These are phyloP conservation scores for Beauveria australis DNA, from an alignment of 2,329 filamentous ascomycete species.

Conservation along the genomic window DNA sequence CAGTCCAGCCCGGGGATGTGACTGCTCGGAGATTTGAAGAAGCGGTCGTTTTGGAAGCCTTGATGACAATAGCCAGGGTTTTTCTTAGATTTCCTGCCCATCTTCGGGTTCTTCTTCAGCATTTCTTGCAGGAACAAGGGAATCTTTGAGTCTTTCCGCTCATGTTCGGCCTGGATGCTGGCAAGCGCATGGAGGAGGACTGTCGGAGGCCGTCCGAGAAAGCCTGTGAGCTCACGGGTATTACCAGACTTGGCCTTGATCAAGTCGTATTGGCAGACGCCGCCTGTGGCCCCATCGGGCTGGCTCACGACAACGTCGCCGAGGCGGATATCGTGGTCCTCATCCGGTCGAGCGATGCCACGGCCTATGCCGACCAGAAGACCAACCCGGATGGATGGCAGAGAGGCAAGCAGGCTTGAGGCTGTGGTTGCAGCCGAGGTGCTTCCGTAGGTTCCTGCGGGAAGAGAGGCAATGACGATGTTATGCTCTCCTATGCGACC, in stretches of 20 bases:
- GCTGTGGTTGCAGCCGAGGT: slow-evolving; percentile 13
- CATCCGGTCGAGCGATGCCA: not conserved
- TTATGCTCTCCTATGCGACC: slow-evolving; percentile 17
- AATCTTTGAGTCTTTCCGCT: too few species aligned
- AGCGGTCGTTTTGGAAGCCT: slow-evolving; percentile 12
- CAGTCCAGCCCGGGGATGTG: slow-evolving; percentile 12
- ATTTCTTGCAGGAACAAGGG: too few species aligned
- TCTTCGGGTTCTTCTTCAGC: too few species aligned
- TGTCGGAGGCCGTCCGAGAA: too few species aligned
- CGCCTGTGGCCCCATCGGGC: slow-evolving; percentile 12
- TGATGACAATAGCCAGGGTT: slow-evolving; percentile 12
- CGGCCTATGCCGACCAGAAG: slow-evolving; percentile 14
- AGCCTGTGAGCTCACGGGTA: too few species aligned
- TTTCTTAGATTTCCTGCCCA: not conserved
- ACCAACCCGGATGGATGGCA: slow-evolving; percentile 13
- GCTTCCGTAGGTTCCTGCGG: slow-evolving; percentile 12
- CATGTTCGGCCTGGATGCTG: too few species aligned
- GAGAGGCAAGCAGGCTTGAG: slow-evolving; percentile 11
- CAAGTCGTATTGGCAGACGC: slow-evolving; percentile 19
- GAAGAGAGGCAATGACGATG: slow-evolving; percentile 16
- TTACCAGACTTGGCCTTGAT: slow-evolving; percentile 12
- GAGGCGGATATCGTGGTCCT: slow-evolving; percentile 18
- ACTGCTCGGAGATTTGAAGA: slow-evolving; percentile 4
- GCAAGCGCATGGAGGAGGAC: too few species aligned
- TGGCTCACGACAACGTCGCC: slow-evolving; percentile 21